These are phyloP conservation scores for Dissophora globulifera DNA, from an alignment of 192 early-diverging fungal species.

Conservation along the genomic window DNA sequence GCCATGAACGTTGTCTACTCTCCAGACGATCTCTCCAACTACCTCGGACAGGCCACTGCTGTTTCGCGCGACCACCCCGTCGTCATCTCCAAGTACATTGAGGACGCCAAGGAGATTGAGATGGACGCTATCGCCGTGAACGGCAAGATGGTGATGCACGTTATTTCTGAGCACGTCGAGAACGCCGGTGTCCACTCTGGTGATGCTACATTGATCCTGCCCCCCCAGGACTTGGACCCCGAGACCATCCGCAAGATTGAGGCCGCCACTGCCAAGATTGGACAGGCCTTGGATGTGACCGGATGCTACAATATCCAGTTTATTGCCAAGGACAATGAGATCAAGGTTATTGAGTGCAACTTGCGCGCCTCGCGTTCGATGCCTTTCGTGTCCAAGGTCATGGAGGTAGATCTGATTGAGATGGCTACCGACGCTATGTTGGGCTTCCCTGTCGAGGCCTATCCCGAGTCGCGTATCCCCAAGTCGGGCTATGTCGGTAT, in stretches of 20 bases:
- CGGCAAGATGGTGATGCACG: constrained; percentile 94
- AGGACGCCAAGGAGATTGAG: constrained; percentile 98
- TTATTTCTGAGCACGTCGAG: constrained; percentile 98
- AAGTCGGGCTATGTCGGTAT: constrained; percentile 89
- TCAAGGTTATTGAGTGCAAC: constrained; percentile 99
- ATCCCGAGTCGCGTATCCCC: constrained; percentile 75
- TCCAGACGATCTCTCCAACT: constrained; percentile 82
- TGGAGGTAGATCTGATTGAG: constrained; percentile 94
- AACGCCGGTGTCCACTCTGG: constrained; percentile 99
- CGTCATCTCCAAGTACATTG: constrained; percentile 98
- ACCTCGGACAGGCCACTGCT: constrained; percentile 88
- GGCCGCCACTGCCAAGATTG: constrained; percentile 91
- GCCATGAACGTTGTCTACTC: constrained; percentile 97
- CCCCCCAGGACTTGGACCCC: constrained; percentile 94
- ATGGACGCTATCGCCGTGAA: constrained; percentile 97
- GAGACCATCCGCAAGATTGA: constrained; percentile 95
- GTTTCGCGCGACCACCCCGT: constrained; percentile 96
- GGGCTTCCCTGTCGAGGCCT: constrained; percentile 80
- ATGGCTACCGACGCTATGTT: constrained; percentile 97
- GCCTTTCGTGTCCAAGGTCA: constrained; percentile 98
- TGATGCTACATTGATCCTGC: constrained; percentile 95
- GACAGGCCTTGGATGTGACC: constrained; percentile 93
- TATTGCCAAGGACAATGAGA: constrained; percentile 99
- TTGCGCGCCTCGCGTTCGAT: constrained; percentile 96
- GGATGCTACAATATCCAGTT: constrained; percentile 99